phyloP scores from a whole-genome alignment of 495 filamentous ascomycete genomes.

The Opeltia flavorubescens region DNA sequence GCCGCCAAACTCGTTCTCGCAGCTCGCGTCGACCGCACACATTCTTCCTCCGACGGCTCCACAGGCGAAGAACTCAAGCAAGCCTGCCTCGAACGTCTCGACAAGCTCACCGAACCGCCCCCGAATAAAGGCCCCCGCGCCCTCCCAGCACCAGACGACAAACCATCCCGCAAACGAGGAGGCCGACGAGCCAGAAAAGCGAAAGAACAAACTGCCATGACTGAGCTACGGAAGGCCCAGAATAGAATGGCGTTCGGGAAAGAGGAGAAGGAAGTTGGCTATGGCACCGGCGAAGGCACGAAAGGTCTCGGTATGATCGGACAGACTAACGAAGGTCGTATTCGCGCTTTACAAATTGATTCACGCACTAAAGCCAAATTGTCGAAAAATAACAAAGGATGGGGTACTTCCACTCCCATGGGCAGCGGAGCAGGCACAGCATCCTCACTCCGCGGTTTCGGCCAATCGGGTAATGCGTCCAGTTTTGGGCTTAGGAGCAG shows the following conservation, averaged over 20 bases:
- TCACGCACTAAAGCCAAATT: conserved; percentile 84
- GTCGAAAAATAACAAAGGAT: conserved; percentile 90
- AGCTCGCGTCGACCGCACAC: conserved; percentile 77
- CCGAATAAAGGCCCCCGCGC: conserved; percentile 80
- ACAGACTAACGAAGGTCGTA: conserved; percentile 68
- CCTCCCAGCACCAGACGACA: conserved; percentile 89
- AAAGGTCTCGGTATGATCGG: conserved; percentile 92
- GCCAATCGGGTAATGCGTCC: conserved; percentile 43
- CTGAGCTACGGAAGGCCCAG: conserved; percentile 87
- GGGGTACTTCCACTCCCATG: conserved; percentile 63
- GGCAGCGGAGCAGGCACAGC: conserved; percentile 42
- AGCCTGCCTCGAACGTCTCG: conserved; percentile 74
- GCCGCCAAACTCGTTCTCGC: conserved; percentile 86
- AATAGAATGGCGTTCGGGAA: conserved; percentile 94
- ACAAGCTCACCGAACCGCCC: conserved; percentile 88
- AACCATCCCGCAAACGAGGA: conserved; percentile 84
- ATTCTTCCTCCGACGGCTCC: conserved; percentile 66
- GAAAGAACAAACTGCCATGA: conserved; percentile 96
- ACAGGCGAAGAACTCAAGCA: conserved; percentile 71
- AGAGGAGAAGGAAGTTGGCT: conserved; percentile 89
- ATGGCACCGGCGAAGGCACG: conserved; percentile 74
- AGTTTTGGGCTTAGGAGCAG: conserved; percentile 60
- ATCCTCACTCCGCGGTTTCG: conserved; percentile 67
- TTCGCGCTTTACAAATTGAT: conserved; percentile 80
- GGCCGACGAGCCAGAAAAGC: conserved; percentile 84